Evolutionary conservation across 192 early-diverging fungal species (phyloP).

Genomic region (Coemansia furcata): DNA sequence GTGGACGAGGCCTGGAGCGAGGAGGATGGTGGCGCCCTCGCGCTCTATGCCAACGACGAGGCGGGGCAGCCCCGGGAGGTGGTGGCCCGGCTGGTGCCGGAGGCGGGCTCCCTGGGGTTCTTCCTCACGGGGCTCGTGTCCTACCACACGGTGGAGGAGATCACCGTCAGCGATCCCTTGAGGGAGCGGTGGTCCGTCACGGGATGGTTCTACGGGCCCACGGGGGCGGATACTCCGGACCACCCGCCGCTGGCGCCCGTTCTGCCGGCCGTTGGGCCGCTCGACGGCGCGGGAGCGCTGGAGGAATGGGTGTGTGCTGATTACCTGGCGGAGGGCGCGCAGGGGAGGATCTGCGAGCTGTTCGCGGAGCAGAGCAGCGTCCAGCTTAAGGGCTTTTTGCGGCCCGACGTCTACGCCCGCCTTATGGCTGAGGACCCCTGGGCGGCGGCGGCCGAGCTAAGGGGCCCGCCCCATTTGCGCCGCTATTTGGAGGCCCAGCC

Average conservation of each 20-base stretch:
- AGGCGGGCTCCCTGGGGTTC: conserved; percentile 60
- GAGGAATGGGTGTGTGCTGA: conserved; percentile 47
- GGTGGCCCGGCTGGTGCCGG: conserved; percentile 48
- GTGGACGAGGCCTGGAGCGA: conserved; percentile 63
- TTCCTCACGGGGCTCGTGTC: conserved; percentile 60
- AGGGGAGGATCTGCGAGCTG: conserved; percentile 44
- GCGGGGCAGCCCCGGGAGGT: conserved; percentile 53
- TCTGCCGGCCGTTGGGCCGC: not conserved
- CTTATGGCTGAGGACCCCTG: conserved; percentile 8
- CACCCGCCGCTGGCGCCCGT: conserved; percentile 9
- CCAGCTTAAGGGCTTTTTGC: conserved; percentile 35
- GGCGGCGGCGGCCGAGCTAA: conserved; percentile 23
- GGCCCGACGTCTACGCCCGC: conserved; percentile 5
- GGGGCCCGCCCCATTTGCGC: conserved; percentile 54
- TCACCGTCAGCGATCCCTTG: conserved; percentile 41
- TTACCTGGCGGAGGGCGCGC: conserved; percentile 38
- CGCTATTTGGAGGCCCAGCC: conserved; percentile 27
- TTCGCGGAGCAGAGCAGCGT: conserved; percentile 50
- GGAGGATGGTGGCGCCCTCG: conserved; percentile 64
- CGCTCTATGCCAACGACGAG: conserved; percentile 58
- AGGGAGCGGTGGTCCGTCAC: conserved; percentile 61
- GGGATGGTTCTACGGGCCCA: conserved; percentile 67
- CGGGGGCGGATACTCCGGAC: not conserved
- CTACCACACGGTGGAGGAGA: conserved; percentile 60
- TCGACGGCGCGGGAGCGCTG: conserved; percentile 19